Evolutionary conservation across 345 rosid species (phyloP), one percentile per base, ranked within the genome.

Genomic region (Clarkia xantiana): DNA sequence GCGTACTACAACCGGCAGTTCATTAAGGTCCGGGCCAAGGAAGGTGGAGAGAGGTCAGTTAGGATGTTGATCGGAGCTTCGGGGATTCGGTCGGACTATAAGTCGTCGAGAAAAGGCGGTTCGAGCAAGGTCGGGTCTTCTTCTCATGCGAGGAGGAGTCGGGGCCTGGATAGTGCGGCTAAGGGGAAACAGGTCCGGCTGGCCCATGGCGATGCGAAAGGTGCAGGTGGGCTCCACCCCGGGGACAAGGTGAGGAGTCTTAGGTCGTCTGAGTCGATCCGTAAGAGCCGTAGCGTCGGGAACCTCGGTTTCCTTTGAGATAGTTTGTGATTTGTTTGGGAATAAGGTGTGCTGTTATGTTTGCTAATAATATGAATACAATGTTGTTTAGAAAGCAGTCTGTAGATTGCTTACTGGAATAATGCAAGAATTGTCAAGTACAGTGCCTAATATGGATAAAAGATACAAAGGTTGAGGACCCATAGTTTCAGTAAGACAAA

Each of bases 271-370:
- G 65, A 66, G 41, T 67, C 85, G 3, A 78, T 91, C 54, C 65
- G 77, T 45, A 76, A 79, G 64, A 84, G 77, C 40, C 80, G 62
- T 59, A 91, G 95, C 51, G 98, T 81, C 65, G 98, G 87, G 60
- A 71, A 65, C 41, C 69, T 76, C 41, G 74, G 71, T 51, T 76
- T 67, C 34, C 39, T 52, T 45, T 78, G 68, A 76, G 58, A 42
- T 60, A 42, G 40, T 13, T 1, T 14, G 23, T 6, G 7, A 25
- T 46, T 25, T 46, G 49, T 46, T 46, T 46, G 11, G 23, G 49
- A 29, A 29, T 29, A 29, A 29, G 36, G 5, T 29, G 36, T 7
- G 8, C 5, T 5, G 25, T 5, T 22, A 22, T 22, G 25, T 2
- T n/a, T n/a, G n/a, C n/a, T n/a, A n/a, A n/a, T n/a, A 3, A 29